These are phyloP conservation scores for Orbilia javanica DNA, from an alignment of 2,329 filamentous ascomycete genomes.

Conservation along the genomic window DNA sequence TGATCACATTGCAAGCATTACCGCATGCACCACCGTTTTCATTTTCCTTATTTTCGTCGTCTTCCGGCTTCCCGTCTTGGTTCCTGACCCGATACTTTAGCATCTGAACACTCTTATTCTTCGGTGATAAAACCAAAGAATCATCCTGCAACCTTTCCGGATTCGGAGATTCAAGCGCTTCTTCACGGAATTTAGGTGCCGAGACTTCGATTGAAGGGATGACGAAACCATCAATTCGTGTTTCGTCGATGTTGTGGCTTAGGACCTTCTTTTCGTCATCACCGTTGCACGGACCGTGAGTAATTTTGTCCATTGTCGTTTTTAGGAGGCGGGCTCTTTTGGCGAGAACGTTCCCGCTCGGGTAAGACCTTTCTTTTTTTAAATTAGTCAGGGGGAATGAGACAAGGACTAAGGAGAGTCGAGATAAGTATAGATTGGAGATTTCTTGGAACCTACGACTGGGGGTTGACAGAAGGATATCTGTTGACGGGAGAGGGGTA, in stretches of 20 bases:
- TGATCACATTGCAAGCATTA: not conserved
- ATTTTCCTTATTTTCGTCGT: not conserved
- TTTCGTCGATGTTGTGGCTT: not conserved
- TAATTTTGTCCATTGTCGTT: not conserved
- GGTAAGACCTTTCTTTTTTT: slow-evolving; percentile 9
- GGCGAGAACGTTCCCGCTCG: slow-evolving; percentile 15
- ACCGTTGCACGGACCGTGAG: not conserved
- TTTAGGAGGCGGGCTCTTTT: not conserved
- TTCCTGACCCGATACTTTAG: slow-evolving; percentile 2
- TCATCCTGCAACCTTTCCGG: not conserved
- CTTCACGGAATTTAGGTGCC: not conserved
- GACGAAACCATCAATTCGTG: not conserved
- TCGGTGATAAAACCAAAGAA: not conserved
- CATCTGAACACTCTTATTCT: slow-evolving; percentile 1
- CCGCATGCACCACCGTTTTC: not conserved
- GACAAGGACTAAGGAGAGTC: not conserved
- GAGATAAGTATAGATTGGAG: slow-evolving; percentile 2
- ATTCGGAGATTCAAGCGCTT: no score
- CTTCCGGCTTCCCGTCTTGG: not conserved
- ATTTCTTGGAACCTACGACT: no score
- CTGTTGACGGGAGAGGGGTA: not conserved
- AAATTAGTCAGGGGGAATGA: not conserved
- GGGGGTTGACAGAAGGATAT: no score
- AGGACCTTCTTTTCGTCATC: not conserved
- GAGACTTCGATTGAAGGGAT: not conserved